Evolutionary conservation across 2,329 filamentous ascomycete genomes (phyloP), one percentile per base, ranked within the genome.

Genomic region (Sordariomycetes sp.): DNA sequence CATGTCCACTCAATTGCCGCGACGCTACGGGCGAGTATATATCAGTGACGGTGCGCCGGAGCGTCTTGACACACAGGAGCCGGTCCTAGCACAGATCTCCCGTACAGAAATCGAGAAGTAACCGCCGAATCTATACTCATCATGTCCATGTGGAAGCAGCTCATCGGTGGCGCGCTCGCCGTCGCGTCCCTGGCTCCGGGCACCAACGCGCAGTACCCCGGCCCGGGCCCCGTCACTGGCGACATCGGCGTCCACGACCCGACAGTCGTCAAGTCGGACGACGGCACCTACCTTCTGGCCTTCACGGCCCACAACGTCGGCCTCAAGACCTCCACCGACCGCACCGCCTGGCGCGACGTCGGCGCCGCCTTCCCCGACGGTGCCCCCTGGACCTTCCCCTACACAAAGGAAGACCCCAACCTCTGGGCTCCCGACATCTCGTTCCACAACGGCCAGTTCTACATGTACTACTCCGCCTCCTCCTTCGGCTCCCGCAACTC

Each of bases 391-490:
- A 68, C 66, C 0, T 66, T 63, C 0, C 57, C 62, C 17, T 68
- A 68, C 52, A 68, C 66, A 28, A 58, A 59, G 2, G 65, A 65
- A 32, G 65, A 63, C 1, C 61, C 59, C 58, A 68, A 68, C 48
- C 67, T 69, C 36, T 72, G 59, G 78, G 81, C 82, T 0, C 82
- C 82, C 0, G 80, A 84, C 62, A 75, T 80, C 6, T 69, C 72
- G 1, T 68, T 65, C 60, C 66, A 62, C 32, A 65, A 68, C 54
- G 65, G 63, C 0, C 58, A 63, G 58, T 68, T 67, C 62, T 68
- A 64, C 39, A 52, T 68, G 34, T 68, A 68, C 64, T 68, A 68
- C 61, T 68, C 66, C 0, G 66, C 66, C 1, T 68, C 66, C 8
- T 61, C 62, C 0, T 68, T 68, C 2, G 66, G 66, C 1, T 58